These are phyloP conservation scores for Arxiozyma heterogenica DNA, from an alignment of 1,139 yeast genomes.

Conservation along the genomic window DNA sequence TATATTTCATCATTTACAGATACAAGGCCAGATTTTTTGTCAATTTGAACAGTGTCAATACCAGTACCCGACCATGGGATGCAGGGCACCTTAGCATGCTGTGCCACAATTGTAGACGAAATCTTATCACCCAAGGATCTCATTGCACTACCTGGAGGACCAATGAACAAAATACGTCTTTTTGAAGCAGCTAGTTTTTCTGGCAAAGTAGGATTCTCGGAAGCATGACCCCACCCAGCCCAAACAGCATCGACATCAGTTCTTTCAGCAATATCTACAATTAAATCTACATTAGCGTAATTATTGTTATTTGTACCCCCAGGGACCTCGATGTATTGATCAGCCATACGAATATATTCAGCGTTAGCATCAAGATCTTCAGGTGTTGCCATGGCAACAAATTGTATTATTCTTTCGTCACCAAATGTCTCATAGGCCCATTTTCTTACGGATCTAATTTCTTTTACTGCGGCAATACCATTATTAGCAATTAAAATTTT, in stretches of 20 bases:
- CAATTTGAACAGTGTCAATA: slow-evolving; percentile 69
- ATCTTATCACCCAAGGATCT: slow-evolving; percentile 98
- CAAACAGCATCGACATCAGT: slow-evolving; percentile 96
- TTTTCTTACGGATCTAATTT: slow-evolving; percentile 91
- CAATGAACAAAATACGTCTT: slow-evolving; percentile 81
- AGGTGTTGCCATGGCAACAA: slow-evolving; percentile 98
- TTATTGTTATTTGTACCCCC: slow-evolving; percentile 98
- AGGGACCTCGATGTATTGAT: slow-evolving; percentile 94
- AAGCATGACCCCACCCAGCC: slow-evolving; percentile 99
- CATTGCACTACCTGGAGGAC: slow-evolving; percentile 99
- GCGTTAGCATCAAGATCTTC: slow-evolving; percentile 96
- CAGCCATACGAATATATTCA: slow-evolving; percentile 98
- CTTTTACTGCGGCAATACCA: slow-evolving; percentile 99
- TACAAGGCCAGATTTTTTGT: slow-evolving; percentile 62
- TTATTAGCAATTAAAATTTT: slow-evolving; percentile 89
- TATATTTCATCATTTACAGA: slow-evolving; percentile 80
- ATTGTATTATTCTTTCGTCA: slow-evolving; percentile 84
- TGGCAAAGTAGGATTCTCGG: slow-evolving; percentile 91
- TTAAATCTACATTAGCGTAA: slow-evolving; percentile 93
- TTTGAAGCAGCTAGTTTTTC: slow-evolving; percentile 88
- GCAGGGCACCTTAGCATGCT: slow-evolving; percentile 95
- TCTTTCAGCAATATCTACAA: slow-evolving; percentile 95
- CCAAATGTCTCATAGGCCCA: slow-evolving; percentile 99
- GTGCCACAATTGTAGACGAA: slow-evolving; percentile 95
- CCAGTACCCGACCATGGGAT: slow-evolving; percentile 99